phyloP scores from a whole-genome alignment of 345 rosid species.

The Streptanthus diversifolius region DNA sequence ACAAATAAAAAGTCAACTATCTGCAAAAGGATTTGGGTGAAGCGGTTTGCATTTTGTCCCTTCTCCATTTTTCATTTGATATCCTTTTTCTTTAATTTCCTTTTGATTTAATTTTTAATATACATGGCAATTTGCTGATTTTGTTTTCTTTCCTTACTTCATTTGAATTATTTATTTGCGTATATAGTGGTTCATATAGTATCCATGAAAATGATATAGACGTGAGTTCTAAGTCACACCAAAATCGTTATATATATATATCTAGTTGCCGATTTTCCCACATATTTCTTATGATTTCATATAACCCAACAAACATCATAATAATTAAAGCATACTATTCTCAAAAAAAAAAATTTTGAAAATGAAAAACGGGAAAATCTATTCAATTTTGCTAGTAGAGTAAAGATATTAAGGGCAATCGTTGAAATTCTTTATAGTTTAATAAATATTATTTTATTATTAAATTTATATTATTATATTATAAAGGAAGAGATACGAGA shows the following conservation, averaged over 20 bases:
- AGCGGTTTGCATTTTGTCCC: constrained; percentile 31
- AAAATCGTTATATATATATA: constrained; percentile 13
- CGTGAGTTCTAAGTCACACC: constrained; percentile 33
- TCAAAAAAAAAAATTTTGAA: no score
- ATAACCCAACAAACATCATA: background rate
- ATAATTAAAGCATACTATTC: no score
- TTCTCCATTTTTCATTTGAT: background rate
- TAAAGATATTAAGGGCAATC: no score
- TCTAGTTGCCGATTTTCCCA: background rate
- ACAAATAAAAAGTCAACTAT: constrained; percentile 39
- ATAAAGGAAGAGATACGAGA: no score
- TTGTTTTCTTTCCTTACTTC: background rate
- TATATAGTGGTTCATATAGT: constrained; percentile 24
- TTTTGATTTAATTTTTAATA: background rate
- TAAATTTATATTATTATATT: no score
- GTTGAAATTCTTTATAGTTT: no score
- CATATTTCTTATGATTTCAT: constrained; percentile 4
- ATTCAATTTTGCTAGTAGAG: background rate
- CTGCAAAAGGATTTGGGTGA: constrained; percentile 25
- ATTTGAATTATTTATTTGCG: background rate
- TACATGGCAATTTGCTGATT: background rate
- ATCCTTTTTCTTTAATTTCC: background rate
- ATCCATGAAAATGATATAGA: constrained; percentile 28
- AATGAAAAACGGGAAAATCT: background rate
- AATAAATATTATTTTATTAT: no score